Evolutionary conservation across 306 rosid species (phyloP).

Genomic region (Psophocarpus tetragonolobus): DNA sequence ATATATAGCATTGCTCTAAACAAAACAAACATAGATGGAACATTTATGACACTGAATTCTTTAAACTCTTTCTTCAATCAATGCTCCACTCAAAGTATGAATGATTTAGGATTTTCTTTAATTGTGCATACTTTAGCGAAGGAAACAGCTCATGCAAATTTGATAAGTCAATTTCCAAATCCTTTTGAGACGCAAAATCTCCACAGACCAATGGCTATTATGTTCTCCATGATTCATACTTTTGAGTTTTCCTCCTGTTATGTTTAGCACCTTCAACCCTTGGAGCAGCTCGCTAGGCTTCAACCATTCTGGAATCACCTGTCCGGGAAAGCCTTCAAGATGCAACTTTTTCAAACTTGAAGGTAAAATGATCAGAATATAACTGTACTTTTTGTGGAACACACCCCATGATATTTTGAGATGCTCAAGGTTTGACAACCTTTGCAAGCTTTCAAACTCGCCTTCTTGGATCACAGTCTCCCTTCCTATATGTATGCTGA

Average conservation of each 20-base stretch:
- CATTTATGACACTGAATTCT: background rate
- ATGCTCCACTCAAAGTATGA: background rate
- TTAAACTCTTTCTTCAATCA: background rate
- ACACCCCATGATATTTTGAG: background rate
- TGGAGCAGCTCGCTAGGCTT: background rate
- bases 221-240: background rate
- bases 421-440: background rate
- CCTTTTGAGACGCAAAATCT: background rate
- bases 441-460: background rate
- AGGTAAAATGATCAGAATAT: background rate
- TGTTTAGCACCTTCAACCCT: background rate
- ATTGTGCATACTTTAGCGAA: background rate
- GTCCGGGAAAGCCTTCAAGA: background rate
- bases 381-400: background rate
- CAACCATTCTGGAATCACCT: background rate
- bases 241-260: background rate
- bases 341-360: background rate
- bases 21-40: background rate
- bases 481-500: background rate
- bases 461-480: background rate
- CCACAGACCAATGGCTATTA: background rate
- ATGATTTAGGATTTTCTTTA: background rate
- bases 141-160: background rate
- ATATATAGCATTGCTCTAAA: background rate
- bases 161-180: background rate